Evolutionary conservation across 1,284 basidiomycete species (phyloP).

Genomic region (Puccinia coronata): DNA sequence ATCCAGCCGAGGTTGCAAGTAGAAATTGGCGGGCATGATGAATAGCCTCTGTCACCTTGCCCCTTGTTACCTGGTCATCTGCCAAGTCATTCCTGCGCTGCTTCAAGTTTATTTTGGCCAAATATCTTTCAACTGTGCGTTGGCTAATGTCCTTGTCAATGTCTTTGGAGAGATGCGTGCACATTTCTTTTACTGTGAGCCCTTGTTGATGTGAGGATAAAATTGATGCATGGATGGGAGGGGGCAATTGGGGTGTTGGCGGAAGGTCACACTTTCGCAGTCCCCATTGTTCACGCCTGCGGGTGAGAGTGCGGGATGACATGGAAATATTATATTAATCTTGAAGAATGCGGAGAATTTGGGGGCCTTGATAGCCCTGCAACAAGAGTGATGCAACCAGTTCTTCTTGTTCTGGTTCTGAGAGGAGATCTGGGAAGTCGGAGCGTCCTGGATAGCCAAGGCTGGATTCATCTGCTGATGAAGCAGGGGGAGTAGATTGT

Average conservation of each 20-base stretch:
- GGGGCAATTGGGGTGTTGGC: background rate
- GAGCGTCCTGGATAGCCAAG: too few species aligned
- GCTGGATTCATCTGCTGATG: too few species aligned
- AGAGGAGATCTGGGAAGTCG: too few species aligned
- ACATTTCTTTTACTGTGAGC: background rate
- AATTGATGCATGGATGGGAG: too few species aligned
- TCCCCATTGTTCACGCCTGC: background rate
- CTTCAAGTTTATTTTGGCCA: background rate
- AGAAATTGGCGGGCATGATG: background rate
- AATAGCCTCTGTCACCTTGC: background rate
- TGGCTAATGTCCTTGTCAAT: background rate
- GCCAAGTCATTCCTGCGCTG: background rate
- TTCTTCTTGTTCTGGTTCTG: too few species aligned
- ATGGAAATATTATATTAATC: background rate
- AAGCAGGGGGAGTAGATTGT: too few species aligned
- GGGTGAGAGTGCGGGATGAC: background rate
- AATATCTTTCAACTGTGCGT: slow-evolving; percentile 1
- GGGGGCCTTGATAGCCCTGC: too few species aligned
- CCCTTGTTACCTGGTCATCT: background rate
- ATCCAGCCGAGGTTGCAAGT: background rate
- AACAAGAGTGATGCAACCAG: too few species aligned
- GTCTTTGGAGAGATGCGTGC: background rate
- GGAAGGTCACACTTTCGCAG: background rate
- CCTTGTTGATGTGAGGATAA: too few species aligned
- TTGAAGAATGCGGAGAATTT: background rate